Percentiles rank a stretch among this genome's conserved stretches.
Evolutionary conservation across 1,284 basidiomycete species (phyloP).

Genomic region (Heterobasidion irregulare): DNA sequence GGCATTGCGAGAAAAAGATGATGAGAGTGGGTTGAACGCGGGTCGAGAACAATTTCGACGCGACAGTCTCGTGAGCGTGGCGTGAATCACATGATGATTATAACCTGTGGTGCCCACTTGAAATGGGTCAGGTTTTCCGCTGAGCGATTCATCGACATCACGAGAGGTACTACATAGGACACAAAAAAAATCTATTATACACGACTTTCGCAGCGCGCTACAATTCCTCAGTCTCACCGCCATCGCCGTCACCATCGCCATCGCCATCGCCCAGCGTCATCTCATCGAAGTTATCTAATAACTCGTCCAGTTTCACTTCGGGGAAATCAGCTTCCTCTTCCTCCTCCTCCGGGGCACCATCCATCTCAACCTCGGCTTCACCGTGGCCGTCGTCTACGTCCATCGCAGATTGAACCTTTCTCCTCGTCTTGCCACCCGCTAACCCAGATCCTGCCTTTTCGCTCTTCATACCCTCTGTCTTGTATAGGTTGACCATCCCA

Average conservation of each 20-base stretch:
- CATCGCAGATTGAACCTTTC: slow-evolving; percentile 56
- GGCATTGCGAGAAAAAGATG: neutral
- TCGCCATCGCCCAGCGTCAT: slow-evolving; percentile 48
- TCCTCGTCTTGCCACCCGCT: slow-evolving; percentile 39
- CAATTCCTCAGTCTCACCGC: too few relatives aligned
- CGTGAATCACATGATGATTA: neutral
- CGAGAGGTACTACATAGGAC: neutral
- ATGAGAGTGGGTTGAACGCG: neutral
- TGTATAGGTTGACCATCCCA: slow-evolving; percentile 85
- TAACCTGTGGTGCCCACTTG: neutral
- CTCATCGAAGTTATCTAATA: slow-evolving; percentile 90
- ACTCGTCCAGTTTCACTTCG: slow-evolving; percentile 78
- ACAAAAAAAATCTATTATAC: neutral
- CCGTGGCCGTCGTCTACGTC: slow-evolving; percentile 51
- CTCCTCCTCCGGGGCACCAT: slow-evolving; percentile 41
- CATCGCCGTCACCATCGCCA: too few relatives aligned
- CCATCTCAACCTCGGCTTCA: slow-evolving; percentile 18
- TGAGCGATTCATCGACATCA: neutral
- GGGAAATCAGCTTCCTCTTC: slow-evolving; percentile 91
- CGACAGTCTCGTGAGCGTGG: neutral
- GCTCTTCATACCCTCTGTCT: slow-evolving; percentile 33
- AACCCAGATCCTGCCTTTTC: slow-evolving; percentile 37
- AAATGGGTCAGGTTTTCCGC: neutral
- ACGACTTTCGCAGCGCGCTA: neutral
- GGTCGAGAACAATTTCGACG: neutral